A percentile compares a stretch with the other conserved stretches of the same genome.
Conservation (phyloP, 495 filamentous ascomycete genomes). For the Talaromyces wortmannii region DNA sequence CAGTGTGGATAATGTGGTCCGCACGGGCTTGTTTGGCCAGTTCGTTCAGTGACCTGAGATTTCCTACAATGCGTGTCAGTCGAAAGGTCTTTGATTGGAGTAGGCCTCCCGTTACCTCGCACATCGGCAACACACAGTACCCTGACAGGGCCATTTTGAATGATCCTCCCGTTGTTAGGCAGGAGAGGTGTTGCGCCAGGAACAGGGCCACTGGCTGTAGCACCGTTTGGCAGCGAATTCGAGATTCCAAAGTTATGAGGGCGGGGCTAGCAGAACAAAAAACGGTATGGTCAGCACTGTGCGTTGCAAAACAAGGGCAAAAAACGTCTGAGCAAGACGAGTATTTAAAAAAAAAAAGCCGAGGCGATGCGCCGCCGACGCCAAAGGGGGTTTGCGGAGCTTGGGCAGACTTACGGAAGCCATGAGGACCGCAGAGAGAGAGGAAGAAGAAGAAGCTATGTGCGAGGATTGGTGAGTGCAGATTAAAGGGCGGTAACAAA, state of each 20-base stretch:
- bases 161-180: conserved; percentile 64
- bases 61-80: conserved; percentile 50
- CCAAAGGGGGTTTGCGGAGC: conserved; percentile 1
- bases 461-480: not conserved
- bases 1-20: conserved; percentile 95
- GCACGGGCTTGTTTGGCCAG: conserved; percentile 88
- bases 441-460: not conserved
- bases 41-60: conserved; percentile 91
- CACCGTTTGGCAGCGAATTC: conserved; percentile 46
- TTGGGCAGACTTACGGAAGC: conserved; percentile 43
- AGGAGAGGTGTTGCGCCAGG: conserved; percentile 48
- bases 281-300: conserved; percentile 1
- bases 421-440: conserved; percentile 25
- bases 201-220: conserved; percentile 34
- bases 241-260: conserved; percentile 40
- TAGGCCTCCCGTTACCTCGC: conserved; percentile 55
- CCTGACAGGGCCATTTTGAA: conserved; percentile 77
- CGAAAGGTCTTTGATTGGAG: conserved; percentile 5
- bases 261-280: conserved; percentile 25
- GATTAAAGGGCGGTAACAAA: not conserved
- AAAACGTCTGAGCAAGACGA: not conserved
- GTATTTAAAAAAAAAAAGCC: not conserved
- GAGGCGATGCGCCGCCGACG: not conserved
- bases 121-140: conserved; percentile 97
- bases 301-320: conserved; percentile 7